These are phyloP conservation scores for Calonectria honghensis DNA, from an alignment of 2,329 filamentous ascomycete genomes.

Conservation along the genomic window DNA sequence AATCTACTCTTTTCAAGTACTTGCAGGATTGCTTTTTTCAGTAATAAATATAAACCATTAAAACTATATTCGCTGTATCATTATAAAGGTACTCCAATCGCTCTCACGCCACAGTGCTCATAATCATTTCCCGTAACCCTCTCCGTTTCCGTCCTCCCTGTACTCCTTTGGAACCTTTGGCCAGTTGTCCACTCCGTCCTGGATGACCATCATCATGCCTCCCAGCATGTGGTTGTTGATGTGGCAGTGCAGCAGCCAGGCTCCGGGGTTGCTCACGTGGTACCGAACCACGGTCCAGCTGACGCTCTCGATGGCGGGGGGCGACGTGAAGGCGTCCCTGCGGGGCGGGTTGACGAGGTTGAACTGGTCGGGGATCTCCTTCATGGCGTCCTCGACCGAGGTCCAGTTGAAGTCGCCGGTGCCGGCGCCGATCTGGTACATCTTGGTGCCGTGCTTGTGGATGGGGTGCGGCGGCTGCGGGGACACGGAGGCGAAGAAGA, in stretches of 20 bases:
- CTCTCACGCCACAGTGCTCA: not conserved
- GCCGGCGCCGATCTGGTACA: slow-evolving; percentile 73
- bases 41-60: not conserved
- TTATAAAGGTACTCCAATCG: not conserved
- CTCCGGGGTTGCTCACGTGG: slow-evolving; percentile 70
- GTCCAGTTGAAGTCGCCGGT: slow-evolving; percentile 70
- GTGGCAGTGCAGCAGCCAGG: slow-evolving; percentile 75
- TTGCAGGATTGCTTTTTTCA: not conserved
- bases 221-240: slow-evolving; percentile 72
- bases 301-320: slow-evolving; percentile 45
- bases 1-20: not conserved
- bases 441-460: slow-evolving; percentile 79
- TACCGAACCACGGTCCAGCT: slow-evolving; percentile 72
- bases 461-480: slow-evolving; percentile 74
- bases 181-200: slow-evolving; percentile 68
- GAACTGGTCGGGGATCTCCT: slow-evolving; percentile 69
- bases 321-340: slow-evolving; percentile 64
- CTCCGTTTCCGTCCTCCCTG: slow-evolving; percentile 1
- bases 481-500: slow-evolving; percentile 66
- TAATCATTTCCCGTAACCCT: not conserved
- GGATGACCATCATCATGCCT: slow-evolving; percentile 73
- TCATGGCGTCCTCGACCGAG: slow-evolving; percentile 71
- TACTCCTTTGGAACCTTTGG: slow-evolving; percentile 65
- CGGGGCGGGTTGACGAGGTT: slow-evolving; percentile 74
- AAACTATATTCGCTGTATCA: not conserved